Evolutionary conservation across 306 rosid genomes (phyloP), one percentile per base, ranked within the genome.

Genomic region (Quercus wislizeni): DNA sequence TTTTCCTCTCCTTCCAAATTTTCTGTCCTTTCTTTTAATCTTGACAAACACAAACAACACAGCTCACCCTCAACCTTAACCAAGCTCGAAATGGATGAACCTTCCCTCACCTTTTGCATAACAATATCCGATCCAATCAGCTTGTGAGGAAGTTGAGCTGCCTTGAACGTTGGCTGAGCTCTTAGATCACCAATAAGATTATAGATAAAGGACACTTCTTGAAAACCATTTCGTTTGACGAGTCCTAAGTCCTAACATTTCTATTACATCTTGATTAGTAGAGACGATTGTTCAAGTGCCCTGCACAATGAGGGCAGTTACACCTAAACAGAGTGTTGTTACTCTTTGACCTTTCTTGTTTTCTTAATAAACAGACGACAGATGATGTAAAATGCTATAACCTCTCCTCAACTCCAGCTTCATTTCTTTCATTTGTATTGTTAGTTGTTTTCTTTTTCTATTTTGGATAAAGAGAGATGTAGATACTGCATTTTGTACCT

Each of bases 321-420:
- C 92, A 94, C 97, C 97, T 86, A 90, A 83, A 82, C 79, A 78
- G 97, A 91, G 75, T 86, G 87, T 69, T 86, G 87, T 69, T 86
- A 89, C 98, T 75, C 87, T 82, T 80, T 80, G 88, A 94, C 97
- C 98, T 88, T 82, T 65, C 74, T 71, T 31, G 54, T 79, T 77
- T 4, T 30, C 57, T 70, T 57, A 72, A 75, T 74, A 15, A 33
- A 33, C 17, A 30, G 43, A 11, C 54, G 2, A 52, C 11, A 11
- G 41, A 41, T 7, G 46, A 43, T 10, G 69, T 74, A 56, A 20
- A 62, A 79, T 57, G 17, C 58, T 65, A 35, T 52, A 76, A 73
- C 33, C 78, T 56, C 74, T 49, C 8, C 51, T 14, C 69, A 46
- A 59, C 65, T 74, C 68, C 41, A 81, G 41, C 54, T 79, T 52